Percentiles rank a stretch among this genome's conserved stretches.
Conservation (phyloP, 1,284 basidiomycete species). For the Apiotrichum siamense region DNA sequence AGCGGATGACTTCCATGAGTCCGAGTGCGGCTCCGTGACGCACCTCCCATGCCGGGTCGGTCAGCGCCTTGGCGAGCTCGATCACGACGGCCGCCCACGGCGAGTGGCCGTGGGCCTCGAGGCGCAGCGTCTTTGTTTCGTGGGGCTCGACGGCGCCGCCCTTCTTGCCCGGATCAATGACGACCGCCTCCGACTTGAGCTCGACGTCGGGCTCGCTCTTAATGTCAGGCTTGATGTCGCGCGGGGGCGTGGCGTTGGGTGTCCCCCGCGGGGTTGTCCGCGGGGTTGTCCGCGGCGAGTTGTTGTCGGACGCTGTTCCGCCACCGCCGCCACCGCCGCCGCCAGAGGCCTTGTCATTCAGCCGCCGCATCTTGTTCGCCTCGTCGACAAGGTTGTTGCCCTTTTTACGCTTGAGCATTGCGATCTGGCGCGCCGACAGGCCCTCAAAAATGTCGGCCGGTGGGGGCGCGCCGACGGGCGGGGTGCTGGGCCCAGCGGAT, state of each 20-base stretch:
- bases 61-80: slow-evolving; percentile 76
- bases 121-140: slow-evolving; percentile 15
- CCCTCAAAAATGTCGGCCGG: slow-evolving; percentile 43
- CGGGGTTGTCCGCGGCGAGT: slow-evolving; percentile 10
- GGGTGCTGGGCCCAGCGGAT: slow-evolving; percentile 2
- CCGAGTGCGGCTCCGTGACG: slow-evolving; percentile 92
- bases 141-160: slow-evolving; percentile 38
- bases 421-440: slow-evolving; percentile 44
- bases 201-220: slow-evolving; percentile 10
- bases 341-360: slow-evolving; percentile 29
- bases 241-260: slow-evolving; percentile 9
- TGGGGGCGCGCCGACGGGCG: not conserved
- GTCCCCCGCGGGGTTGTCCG: too few relatives aligned
- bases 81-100: slow-evolving; percentile 82
- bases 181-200: slow-evolving; percentile 25
- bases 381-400: slow-evolving; percentile 43
- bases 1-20: slow-evolving; percentile 78
- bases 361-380: slow-evolving; percentile 42
- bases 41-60: slow-evolving; percentile 83
- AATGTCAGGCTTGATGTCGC: slow-evolving; percentile 6
- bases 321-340: not conserved
- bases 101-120: slow-evolving; percentile 60
- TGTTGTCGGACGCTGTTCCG: slow-evolving; percentile 9
- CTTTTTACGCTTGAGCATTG: slow-evolving; percentile 48
- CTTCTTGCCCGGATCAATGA: slow-evolving; percentile 46